Evolutionary conservation across 768 basidiomycete species (phyloP).

Genomic region (Tulasnella sp.): DNA sequence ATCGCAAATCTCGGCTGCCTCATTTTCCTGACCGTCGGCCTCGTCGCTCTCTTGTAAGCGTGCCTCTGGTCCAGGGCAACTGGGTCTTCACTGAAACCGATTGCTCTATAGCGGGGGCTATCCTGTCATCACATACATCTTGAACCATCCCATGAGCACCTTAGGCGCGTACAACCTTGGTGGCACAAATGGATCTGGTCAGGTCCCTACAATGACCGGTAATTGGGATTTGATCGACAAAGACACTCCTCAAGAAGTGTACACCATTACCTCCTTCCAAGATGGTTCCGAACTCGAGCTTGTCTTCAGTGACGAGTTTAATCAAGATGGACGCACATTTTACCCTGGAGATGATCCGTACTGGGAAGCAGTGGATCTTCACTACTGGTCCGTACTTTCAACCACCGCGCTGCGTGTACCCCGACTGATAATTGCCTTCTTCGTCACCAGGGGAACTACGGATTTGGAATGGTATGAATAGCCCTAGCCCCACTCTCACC

Average conservation of each 20-base stretch:
- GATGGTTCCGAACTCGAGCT: conserved; percentile 30
- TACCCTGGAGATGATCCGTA: conserved; percentile 37
- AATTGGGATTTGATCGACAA: conserved; percentile 32
- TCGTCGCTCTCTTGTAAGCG: conserved; percentile 42
- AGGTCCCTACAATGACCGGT: conserved; percentile 31
- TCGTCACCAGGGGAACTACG: conserved; percentile 33
- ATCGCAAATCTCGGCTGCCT: conserved; percentile 66
- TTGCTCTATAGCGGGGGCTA: conserved; percentile 29
- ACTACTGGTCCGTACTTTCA: conserved; percentile 28
- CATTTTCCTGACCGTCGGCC: conserved; percentile 40
- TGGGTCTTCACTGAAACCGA: background rate
- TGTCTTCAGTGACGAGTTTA: conserved; percentile 37
- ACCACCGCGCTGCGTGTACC: no score
- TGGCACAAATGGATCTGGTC: conserved; percentile 35
- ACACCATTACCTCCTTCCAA: conserved; percentile 29
- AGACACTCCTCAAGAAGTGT: conserved; percentile 31
- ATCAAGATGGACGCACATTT: conserved; percentile 30
- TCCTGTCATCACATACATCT: conserved; percentile 31
- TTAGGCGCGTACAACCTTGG: conserved; percentile 36
- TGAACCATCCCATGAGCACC: conserved; percentile 20
- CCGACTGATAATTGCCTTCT: conserved; percentile 23
- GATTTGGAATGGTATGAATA: conserved; percentile 72
- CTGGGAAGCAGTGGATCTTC: conserved; percentile 35
- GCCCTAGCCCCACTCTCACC: background rate
- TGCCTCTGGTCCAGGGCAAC: background rate